phyloP scores from a whole-genome alignment of 305 asterid species.

The Fraxinus dipetala region DNA sequence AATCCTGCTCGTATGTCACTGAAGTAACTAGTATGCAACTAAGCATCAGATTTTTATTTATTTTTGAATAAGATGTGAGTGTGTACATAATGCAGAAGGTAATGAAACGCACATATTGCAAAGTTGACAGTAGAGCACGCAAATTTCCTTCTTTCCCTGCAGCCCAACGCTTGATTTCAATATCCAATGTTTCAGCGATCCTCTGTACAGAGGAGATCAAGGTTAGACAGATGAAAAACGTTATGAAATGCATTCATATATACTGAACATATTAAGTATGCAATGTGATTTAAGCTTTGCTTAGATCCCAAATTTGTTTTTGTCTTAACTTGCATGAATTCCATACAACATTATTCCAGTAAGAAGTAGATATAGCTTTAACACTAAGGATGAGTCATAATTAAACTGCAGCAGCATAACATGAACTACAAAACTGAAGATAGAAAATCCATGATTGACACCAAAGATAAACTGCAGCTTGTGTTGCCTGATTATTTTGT shows the following conservation, averaged over 20 bases:
- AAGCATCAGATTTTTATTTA: not conserved
- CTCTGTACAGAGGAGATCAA: slow-evolving; percentile 55
- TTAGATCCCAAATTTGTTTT: slow-evolving; percentile 12
- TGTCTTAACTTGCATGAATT: slow-evolving; percentile 6
- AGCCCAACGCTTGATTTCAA: slow-evolving; percentile 98
- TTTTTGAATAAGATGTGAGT: not conserved
- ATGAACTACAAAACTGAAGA: not conserved
- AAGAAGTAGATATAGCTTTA: not conserved
- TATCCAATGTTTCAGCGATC: slow-evolving; percentile 70
- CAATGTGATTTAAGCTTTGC: slow-evolving; percentile 17
- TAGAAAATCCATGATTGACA: not conserved
- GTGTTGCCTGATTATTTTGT: slow-evolving; percentile 1
- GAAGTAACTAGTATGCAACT: not conserved
- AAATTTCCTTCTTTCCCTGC: slow-evolving; percentile 97
- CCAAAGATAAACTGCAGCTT: not conserved
- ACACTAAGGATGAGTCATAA: slow-evolving; percentile 4
- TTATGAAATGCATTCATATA: not conserved
- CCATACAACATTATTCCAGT: not conserved
- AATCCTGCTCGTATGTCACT: not conserved
- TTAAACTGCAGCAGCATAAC: not conserved
- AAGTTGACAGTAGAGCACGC: slow-evolving; percentile 90
- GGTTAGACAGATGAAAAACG: slow-evolving; percentile 25
- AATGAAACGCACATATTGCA: slow-evolving; percentile 79
- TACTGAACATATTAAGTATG: slow-evolving; percentile 12
- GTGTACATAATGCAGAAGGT: slow-evolving; percentile 13